Evolutionary conservation across 1,284 basidiomycete genomes (phyloP).

Genomic region (Trichosporon faecale): DNA sequence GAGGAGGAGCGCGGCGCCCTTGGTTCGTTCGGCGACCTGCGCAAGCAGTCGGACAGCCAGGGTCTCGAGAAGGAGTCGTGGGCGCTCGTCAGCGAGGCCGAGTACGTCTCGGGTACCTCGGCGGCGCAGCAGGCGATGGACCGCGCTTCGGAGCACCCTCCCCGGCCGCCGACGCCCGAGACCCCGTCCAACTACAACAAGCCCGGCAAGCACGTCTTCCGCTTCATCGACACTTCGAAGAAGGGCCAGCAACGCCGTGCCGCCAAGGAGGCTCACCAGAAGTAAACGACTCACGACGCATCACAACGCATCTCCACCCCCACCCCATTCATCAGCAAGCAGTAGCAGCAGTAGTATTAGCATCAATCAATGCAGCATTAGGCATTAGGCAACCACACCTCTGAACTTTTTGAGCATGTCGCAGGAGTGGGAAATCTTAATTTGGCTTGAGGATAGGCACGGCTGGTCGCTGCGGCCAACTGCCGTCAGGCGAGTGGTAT

Average conservation of each 20-base stretch:
- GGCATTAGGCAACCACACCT: not conserved
- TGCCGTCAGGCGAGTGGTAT: not conserved
- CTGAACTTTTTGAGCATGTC: not conserved
- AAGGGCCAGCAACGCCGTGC: slow-evolving; percentile 1
- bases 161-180: not conserved
- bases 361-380: slow-evolving; percentile 14
- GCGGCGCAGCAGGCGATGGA: not conserved
- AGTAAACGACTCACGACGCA: slow-evolving; percentile 10
- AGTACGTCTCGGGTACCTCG: slow-evolving; percentile 21
- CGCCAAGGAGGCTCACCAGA: not conserved
- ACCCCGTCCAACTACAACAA: slow-evolving; percentile 6
- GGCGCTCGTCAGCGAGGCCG: slow-evolving; percentile 43
- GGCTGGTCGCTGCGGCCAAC: not conserved
- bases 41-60: slow-evolving; percentile 9
- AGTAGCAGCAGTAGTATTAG: not conserved
- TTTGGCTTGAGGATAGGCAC: not conserved
- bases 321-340: slow-evolving; percentile 5
- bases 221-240: slow-evolving; percentile 27
- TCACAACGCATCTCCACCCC: not conserved
- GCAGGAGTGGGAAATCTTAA: not conserved
- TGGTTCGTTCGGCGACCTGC: slow-evolving; percentile 37
- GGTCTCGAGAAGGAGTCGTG: slow-evolving; percentile 43
- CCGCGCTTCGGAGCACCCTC: not conserved
- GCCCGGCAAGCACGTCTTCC: slow-evolving; percentile 18
- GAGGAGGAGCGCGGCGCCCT: slow-evolving; percentile 42